Percentiles rank a stretch among this genome's conserved stretches.
phyloP scores from a whole-genome alignment of 805 yeast species.

The Lipomyces lipofer region DNA sequence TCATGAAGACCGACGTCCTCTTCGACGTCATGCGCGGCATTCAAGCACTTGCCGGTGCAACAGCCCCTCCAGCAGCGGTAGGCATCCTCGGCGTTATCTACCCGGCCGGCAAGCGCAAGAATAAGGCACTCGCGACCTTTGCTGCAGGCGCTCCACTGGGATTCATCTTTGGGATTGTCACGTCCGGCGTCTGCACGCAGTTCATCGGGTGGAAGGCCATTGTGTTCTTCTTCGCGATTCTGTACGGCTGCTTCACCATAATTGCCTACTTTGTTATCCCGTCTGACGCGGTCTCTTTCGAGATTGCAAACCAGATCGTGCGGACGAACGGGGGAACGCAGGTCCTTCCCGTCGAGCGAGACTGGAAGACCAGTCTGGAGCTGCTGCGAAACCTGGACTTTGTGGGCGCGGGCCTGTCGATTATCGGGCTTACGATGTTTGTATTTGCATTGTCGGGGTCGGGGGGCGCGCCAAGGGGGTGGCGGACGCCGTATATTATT shows the following conservation, averaged over 20 bases:
- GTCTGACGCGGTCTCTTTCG: slow-evolving; percentile 35
- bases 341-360: slow-evolving; percentile 48
- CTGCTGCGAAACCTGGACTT: slow-evolving; percentile 45
- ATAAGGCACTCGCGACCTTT: slow-evolving; percentile 38
- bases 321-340: slow-evolving; percentile 7
- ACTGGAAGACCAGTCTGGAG: slow-evolving; percentile 39
- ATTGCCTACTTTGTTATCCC: slow-evolving; percentile 42
- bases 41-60: slow-evolving; percentile 47
- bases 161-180: slow-evolving; percentile 45
- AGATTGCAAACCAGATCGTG: slow-evolving; percentile 3
- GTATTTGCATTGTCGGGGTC: slow-evolving; percentile 50
- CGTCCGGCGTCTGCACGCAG: slow-evolving; percentile 48
- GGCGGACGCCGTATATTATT: slow-evolving; percentile 51
- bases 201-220: slow-evolving; percentile 46
- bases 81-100: slow-evolving; percentile 47
- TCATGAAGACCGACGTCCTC: slow-evolving; percentile 36
- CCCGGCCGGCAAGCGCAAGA: slow-evolving; percentile 17
- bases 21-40: slow-evolving; percentile 47
- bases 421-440: slow-evolving; percentile 46
- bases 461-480: slow-evolving; percentile 44
- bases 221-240: slow-evolving; percentile 45
- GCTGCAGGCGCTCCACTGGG: slow-evolving; percentile 54
- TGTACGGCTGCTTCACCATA: slow-evolving; percentile 38
- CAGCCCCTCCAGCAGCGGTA: slow-evolving; percentile 50
- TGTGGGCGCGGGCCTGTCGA: slow-evolving; percentile 46